A percentile compares a stretch with the other conserved stretches of the same genome.
Conservation (phyloP, 2,329 filamentous ascomycete species). For the Magnaporthiopsis rhizophila region DNA sequence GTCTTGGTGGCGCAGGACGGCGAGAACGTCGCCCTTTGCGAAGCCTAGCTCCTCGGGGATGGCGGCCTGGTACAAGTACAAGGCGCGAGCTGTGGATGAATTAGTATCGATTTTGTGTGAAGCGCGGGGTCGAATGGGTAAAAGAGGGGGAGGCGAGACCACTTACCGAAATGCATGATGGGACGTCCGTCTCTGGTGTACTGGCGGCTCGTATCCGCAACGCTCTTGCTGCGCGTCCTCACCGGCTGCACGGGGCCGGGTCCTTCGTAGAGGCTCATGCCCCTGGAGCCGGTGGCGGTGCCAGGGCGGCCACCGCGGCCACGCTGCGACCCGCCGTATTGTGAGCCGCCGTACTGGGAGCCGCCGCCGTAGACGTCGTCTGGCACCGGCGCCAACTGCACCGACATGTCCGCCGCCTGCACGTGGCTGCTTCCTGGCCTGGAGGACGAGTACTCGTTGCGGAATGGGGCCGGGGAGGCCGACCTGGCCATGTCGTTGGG, state of each 20-base stretch:
- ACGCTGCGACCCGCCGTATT: constrained; percentile 38
- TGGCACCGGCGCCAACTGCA: constrained; percentile 51
- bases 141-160: constrained; percentile 3
- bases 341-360: not conserved
- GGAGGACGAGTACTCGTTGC: constrained; percentile 27
- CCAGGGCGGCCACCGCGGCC: constrained; percentile 41
- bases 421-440: constrained; percentile 42
- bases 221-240: constrained; percentile 68
- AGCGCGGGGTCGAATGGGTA: constrained; percentile 8
- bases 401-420: constrained; percentile 45
- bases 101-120: not conserved
- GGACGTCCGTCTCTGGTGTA: constrained; percentile 79
- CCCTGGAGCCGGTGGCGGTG: constrained; percentile 36
- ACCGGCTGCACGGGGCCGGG: constrained; percentile 31
- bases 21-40: constrained; percentile 82
- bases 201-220: constrained; percentile 73
- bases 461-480: constrained; percentile 36
- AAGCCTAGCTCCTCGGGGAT: constrained; percentile 95
- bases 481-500: constrained; percentile 37
- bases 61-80: constrained; percentile 90
- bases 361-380: constrained; percentile 6
- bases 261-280: constrained; percentile 50
- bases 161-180: constrained; percentile 91
- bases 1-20: constrained; percentile 84
- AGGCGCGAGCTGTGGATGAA: constrained; percentile 62